Base-by-base conservation (phyloP, 305 asterid species). In the Euphrasia arctica region DNA sequence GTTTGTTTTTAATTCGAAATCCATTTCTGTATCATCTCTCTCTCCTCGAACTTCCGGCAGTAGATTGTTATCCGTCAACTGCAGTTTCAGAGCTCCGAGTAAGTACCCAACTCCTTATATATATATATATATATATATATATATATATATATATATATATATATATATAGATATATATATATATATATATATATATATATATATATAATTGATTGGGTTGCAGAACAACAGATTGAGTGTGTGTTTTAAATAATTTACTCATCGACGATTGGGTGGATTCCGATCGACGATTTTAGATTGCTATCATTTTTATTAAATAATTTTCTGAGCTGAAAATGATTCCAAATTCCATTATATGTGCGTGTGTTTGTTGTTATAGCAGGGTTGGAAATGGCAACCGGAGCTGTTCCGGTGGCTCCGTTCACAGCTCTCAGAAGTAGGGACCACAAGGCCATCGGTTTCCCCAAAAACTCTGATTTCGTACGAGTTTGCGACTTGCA, bases 341-440 rank as follows among this genome's bases (percentile, higher is more conserved):
- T 39, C 45, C 12, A 39, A 9, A 39, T 39, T 39, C 45, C 45
- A 39, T 39, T 39, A 39, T 8, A 10, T 39, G 11, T 39, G 3
- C 6, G 43, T 39, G 1, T 64, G 31, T 61, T 77, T 51, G n/a
- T 78, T 75, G 15, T 57, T 67, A 15, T 48, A 13, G 49, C 8
- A 34, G 77, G 71, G 76, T 27, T 52, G 64, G 70, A 67, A 54
- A 82, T 82, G 88, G 85, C 85, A 18, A 73, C 78, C 15, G 83
- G 85, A 68, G 68, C 83, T 15, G 80, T 81, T 69, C 90, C 97
- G 36, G 80, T 94, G 36, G 80, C 95, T 74, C 81, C 96, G 29
- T 91, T 94, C 75, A 78, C 90, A 1, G 84, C 85, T 64, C 74
- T 89, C 55, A 89, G 78, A 72, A 82, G 73, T 80, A 78, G 78